phyloP scores from a whole-genome alignment of 2,329 filamentous ascomycete species.

The Talaromyces islandicus region DNA sequence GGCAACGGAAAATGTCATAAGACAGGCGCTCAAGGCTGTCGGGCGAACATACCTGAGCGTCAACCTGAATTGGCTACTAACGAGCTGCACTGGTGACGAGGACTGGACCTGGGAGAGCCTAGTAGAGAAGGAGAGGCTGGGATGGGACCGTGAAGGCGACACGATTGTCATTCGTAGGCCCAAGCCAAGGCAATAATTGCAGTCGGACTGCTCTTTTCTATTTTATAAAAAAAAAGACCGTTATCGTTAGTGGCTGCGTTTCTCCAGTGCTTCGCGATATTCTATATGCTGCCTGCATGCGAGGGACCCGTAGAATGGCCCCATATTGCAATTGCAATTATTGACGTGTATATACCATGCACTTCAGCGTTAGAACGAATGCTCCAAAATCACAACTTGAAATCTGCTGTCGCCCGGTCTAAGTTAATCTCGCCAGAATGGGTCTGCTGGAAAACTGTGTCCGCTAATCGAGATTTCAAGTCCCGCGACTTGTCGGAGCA shows the following conservation, averaged over 20 bases:
- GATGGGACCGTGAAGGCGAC: conserved; percentile 72
- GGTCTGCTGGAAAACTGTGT: conserved; percentile 58
- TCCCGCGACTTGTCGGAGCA: conserved; percentile 70
- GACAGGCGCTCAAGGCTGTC: conserved; percentile 79
- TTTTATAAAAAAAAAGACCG: not conserved
- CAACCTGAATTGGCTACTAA: conserved; percentile 64
- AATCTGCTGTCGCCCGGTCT: conserved; percentile 67
- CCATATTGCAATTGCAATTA: no score
- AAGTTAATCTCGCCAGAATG: conserved; percentile 53
- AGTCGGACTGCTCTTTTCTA: not conserved
- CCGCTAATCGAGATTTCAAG: conserved; percentile 66
- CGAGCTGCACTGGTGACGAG: conserved; percentile 40
- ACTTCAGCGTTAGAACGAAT: not conserved
- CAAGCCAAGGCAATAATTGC: conserved; percentile 17
- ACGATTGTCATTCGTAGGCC: conserved; percentile 69
- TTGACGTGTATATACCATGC: not conserved
- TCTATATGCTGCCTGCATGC: not conserved
- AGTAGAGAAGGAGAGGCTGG: conserved; percentile 63
- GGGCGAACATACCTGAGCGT: conserved; percentile 74
- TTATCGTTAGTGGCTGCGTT: not conserved
- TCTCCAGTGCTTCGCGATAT: not conserved
- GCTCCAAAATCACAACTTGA: conserved; percentile 57
- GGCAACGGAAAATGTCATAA: conserved; percentile 66
- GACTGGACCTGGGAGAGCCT: conserved; percentile 64
- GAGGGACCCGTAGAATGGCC: not conserved